A percentile compares a stretch with the other conserved stretches of the same genome.
Conservation (phyloP, 2,329 filamentous ascomycete genomes). For the Remersonia thermophila region DNA sequence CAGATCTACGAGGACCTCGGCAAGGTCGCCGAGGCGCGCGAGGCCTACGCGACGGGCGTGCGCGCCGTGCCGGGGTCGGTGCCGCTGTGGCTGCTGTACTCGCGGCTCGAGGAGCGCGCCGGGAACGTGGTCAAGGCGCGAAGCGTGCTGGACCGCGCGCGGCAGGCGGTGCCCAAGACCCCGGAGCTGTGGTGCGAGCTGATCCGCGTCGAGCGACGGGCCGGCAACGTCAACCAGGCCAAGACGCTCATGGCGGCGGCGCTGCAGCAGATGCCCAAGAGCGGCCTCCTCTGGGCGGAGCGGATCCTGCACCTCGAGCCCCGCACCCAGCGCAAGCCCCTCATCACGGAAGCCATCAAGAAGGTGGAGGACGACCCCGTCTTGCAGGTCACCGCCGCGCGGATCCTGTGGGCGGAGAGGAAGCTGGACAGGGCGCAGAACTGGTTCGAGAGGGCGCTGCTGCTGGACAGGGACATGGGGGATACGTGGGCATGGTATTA, state of each 20-base stretch:
- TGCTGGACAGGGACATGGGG: constrained; percentile 74
- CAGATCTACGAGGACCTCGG: constrained; percentile 85
- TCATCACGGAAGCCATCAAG: constrained; percentile 88
- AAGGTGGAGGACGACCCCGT: constrained; percentile 87
- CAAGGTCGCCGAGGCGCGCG: constrained; percentile 71
- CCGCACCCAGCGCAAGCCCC: constrained; percentile 82
- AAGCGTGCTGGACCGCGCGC: constrained; percentile 82
- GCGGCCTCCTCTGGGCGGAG: constrained; percentile 82
- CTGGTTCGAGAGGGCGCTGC: constrained; percentile 94
- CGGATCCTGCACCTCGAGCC: constrained; percentile 90
- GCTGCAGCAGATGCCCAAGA: constrained; percentile 79
- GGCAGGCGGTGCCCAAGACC: constrained; percentile 75
- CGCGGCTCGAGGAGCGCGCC: constrained; percentile 72
- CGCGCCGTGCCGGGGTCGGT: constrained; percentile 76
- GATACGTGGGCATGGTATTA: constrained; percentile 99
- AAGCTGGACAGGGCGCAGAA: constrained; percentile 85
- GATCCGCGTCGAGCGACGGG: constrained; percentile 82
- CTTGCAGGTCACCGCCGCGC: constrained; percentile 80
- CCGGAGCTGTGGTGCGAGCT: constrained; percentile 83
- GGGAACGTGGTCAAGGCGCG: constrained; percentile 84
- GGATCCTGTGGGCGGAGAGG: constrained; percentile 92
- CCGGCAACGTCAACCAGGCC: constrained; percentile 71
- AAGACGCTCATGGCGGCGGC: constrained; percentile 89
- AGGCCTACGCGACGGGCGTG: constrained; percentile 80
- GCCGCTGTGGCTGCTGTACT: constrained; percentile 79